Base-by-base conservation (phyloP, 306 rosid species). In the Rosa persica region DNA sequence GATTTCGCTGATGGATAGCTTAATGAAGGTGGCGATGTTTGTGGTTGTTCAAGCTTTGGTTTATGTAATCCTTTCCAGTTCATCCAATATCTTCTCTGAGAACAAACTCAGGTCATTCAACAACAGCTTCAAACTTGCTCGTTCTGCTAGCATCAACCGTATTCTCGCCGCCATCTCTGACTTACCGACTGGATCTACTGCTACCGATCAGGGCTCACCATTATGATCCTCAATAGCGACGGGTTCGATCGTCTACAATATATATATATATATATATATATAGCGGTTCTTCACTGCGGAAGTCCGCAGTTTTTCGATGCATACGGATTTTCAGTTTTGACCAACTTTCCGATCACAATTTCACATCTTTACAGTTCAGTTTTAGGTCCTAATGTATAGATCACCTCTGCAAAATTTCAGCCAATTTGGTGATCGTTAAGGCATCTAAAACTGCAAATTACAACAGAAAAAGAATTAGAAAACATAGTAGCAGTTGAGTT, bases 41-140 rank as follows among this genome's bases (percentile, higher is more conserved):
- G 67, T 73, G 74, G 17, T 80, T 9, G 79, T 80, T 20, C 83
- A 80, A 80, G 83, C 20, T 23, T 13, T 81, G 70, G 84, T 81
- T 44, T 81, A 75, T 48, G 52, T 75, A 4, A 81, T 81, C 61
- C 72, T 81, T 58, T 81, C 84, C 11, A 58, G 72, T 69, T 81
- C 84, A 12, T 81, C 84, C 61, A 75, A 60, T 46, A 39, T 81
- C 62, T 81, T 81, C 76, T 75, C 84, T 61, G 62, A 71, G 61
- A 54, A 75, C 64, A 80, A 55, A 40, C 68, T 44, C 70, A 75
- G 68, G 46, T 60, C 84, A 19, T 46, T 76, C 30, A 75, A 61
- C 39, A 61, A 51, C 67, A 81, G 84, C 76, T 81, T 75, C 78
- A 66, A 38, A 25, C 72, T 61, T 8, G 46, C 70, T 25, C 76